Evolutionary conservation across 768 basidiomycete species (phyloP).

Genomic region (Plicaturopsis crispa): DNA sequence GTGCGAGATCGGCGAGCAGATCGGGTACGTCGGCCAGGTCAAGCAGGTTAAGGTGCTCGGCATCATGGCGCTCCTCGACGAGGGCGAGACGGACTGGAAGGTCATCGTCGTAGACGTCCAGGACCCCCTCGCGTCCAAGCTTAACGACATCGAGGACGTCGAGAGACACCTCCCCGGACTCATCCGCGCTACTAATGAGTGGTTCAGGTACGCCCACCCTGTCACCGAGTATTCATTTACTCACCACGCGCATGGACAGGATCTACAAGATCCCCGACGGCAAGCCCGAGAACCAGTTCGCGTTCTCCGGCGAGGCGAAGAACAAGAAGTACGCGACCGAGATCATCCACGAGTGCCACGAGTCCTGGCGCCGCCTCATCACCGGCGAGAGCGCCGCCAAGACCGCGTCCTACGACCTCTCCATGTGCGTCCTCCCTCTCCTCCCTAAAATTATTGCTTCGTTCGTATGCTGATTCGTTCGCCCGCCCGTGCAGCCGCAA

Average conservation of each 20-base stretch:
- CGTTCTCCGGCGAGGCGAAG: conserved; percentile 99
- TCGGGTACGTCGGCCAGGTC: conserved; percentile 94
- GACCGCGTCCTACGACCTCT: conserved; percentile 65
- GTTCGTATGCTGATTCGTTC: conserved; percentile 4
- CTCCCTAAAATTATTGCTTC: neutral
- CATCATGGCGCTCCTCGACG: conserved; percentile 98
- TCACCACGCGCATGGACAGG: neutral
- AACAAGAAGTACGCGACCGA: conserved; percentile 99
- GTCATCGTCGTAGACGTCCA: conserved; percentile 95
- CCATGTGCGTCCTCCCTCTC: conserved; percentile 58
- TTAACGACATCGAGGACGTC: conserved; percentile 99
- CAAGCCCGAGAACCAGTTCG: conserved; percentile 96
- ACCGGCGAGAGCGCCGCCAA: conserved; percentile 71
- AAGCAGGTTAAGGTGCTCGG: conserved; percentile 99
- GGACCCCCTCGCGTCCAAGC: conserved; percentile 91
- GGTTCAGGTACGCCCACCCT: conserved; percentile 72
- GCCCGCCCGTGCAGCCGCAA: conserved; percentile 51
- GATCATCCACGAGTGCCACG: conserved; percentile 98
- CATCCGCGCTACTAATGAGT: conserved; percentile 96
- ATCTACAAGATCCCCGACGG: conserved; percentile 94
- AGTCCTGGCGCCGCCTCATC: conserved; percentile 95
- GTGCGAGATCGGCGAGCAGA: conserved; percentile 98
- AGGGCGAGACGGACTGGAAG: conserved; percentile 99
- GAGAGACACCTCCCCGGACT: conserved; percentile 96
- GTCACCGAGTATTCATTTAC: neutral